Percentiles rank a stretch among this genome's conserved stretches.
phyloP scores from a whole-genome alignment of 176 grass and related monocot genomes.

The Thinopyrum elongatum region DNA sequence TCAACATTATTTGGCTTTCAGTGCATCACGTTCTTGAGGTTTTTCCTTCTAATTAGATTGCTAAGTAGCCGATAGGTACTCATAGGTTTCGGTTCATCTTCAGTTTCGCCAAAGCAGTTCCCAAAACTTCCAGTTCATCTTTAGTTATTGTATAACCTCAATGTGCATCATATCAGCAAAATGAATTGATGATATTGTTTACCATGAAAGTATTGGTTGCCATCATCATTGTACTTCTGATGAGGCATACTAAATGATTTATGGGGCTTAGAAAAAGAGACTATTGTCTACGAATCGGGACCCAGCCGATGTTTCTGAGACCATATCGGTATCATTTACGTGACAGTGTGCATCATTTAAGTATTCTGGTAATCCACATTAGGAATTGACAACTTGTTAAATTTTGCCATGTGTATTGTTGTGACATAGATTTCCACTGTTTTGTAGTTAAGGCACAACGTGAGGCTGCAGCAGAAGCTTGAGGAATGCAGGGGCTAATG shows the following conservation, averaged over 20 bases:
- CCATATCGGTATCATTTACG: not conserved
- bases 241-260: not conserved
- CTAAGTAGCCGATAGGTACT: not conserved
- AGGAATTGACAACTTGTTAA: not conserved
- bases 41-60: not conserved
- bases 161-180: slow-evolving; percentile 10
- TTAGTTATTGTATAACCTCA: slow-evolving; percentile 11
- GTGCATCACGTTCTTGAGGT: not conserved
- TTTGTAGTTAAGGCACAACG: slow-evolving; percentile 46
- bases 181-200: not conserved
- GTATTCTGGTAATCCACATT: not conserved
- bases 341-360: slow-evolving; percentile 1
- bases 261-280: not conserved
- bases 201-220: slow-evolving; percentile 1
- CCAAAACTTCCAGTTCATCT: not conserved
- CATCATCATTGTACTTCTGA: not conserved
- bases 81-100: not conserved
- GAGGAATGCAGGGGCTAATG: slow-evolving; percentile 47
- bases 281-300: not conserved
- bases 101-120: not conserved
- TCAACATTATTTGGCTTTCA: not conserved
- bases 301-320: not conserved
- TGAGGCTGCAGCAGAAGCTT: slow-evolving; percentile 59
- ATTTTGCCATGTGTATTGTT: not conserved
- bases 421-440: not conserved